These are phyloP conservation scores for Clavispora fructus DNA, from an alignment of 805 yeast genomes.

Conservation along the genomic window DNA sequence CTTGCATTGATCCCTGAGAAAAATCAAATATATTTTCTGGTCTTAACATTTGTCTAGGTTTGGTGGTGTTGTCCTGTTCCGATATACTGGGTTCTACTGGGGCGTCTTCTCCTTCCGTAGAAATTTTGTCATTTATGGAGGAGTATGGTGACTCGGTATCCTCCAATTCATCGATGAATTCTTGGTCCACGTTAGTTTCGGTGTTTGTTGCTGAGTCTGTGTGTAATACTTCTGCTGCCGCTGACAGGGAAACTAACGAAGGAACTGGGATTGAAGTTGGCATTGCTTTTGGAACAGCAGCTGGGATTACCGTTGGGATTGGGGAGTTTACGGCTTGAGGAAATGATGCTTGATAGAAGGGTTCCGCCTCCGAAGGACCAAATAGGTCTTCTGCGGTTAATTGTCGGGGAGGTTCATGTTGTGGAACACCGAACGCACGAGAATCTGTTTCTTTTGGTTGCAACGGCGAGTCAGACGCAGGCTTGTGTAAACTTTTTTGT, in stretches of 20 bases:
- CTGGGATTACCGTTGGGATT: background rate
- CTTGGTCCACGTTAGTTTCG: background rate
- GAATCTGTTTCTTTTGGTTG: background rate
- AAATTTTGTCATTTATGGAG: background rate
- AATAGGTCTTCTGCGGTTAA: background rate
- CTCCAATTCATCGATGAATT: background rate
- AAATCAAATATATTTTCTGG: background rate
- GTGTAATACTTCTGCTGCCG: too few relatives aligned
- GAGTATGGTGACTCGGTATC: background rate
- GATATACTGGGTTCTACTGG: background rate
- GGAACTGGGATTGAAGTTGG: too few relatives aligned
- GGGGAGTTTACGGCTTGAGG: background rate
- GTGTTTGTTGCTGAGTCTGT: too few relatives aligned
- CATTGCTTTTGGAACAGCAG: background rate
- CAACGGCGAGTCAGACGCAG: background rate
- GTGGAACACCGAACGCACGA: background rate
- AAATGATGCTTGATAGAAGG: background rate
- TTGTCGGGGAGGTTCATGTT: background rate
- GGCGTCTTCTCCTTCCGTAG: background rate
- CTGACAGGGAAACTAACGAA: too few relatives aligned
- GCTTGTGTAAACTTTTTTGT: constrained; percentile 51
- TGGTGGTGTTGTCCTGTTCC: background rate
- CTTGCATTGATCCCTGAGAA: background rate
- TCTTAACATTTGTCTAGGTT: background rate
- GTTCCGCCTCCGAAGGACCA: background rate